Evolutionary conservation across 2,329 filamentous ascomycete genomes (phyloP), one percentile per base, ranked within the genome.

Genomic region (Fusarium fracticaudum): DNA sequence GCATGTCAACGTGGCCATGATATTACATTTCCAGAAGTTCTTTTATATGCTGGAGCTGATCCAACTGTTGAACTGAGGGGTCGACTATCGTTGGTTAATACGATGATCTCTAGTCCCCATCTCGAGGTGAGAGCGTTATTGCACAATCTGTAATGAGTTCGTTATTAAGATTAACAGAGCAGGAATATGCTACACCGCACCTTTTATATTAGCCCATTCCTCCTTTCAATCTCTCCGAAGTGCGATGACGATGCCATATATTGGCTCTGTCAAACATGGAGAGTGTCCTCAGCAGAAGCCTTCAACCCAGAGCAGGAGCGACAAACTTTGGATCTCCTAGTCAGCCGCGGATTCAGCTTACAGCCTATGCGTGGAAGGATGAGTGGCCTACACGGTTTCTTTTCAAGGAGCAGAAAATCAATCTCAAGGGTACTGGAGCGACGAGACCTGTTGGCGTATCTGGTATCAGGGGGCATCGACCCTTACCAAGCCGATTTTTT

Each of bases 131-230:
- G 44, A 47, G 4, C 3, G 0, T 29, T 6, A 47, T 22, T 15
- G 0, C 24, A 5, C 0, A 15, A 22, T 15, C 0, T 2, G 4
- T 6, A 11, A 15, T 6, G 8, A 47, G 18, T 1, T 47, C 0
- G 5, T 29, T 22, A 0, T 0, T 22, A 7, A 47, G 3, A 0
- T 8, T 0, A 47, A 29, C 0, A 29, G 44, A 3, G 0, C 13
- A 15, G 44, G 44, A 29, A 7, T 0, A 22, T 29, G 0, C 26
- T 47, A 3, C 5, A 47, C 24, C 24, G 24, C 4, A 22, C 6
- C 0, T 3, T 47, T 10, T 5, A 0, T 8, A 22, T 29, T 11
- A 47, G 24, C 6, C 24, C 44, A 15, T 47, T 33, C 12, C 12
- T 31, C 5, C 1, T 31, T 29, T 6, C 26, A 29, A 6, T 7